Conservation (phyloP, 495 filamentous ascomycete genomes). For the Pyrenopolyporus hunteri region DNA sequence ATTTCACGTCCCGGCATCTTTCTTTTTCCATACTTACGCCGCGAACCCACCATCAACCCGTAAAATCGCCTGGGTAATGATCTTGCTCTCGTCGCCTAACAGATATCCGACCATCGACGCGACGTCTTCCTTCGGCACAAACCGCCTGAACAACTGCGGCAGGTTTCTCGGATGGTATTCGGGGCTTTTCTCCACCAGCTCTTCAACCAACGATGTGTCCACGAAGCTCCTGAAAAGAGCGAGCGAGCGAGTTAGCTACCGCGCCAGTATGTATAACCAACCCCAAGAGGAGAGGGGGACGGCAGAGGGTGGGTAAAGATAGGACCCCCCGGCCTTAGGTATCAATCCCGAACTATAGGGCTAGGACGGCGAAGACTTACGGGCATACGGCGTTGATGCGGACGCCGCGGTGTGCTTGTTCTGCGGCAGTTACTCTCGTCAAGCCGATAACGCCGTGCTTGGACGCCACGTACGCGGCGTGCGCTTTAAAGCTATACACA, state of each 20-base stretch:
- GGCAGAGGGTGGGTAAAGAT: background rate
- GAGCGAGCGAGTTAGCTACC: background rate
- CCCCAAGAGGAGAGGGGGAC: background rate
- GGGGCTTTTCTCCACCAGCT: constrained; percentile 35
- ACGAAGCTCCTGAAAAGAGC: constrained; percentile 1
- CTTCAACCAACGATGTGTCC: constrained; percentile 51
- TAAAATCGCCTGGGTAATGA: constrained; percentile 47
- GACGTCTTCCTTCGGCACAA: constrained; percentile 56
- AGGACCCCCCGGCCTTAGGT: background rate
- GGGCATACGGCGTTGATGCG: constrained; percentile 62
- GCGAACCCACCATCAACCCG: constrained; percentile 29
- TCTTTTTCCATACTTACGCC: background rate
- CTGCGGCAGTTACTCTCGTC: constrained; percentile 57
- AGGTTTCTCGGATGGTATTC: constrained; percentile 23
- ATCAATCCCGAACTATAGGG: background rate
- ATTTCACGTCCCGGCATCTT: too few species aligned
- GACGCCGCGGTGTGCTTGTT: constrained; percentile 54
- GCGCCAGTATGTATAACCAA: background rate
- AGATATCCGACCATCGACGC: constrained; percentile 59
- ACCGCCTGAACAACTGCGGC: constrained; percentile 47
- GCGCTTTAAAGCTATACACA: constrained; percentile 46
- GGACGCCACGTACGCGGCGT: constrained; percentile 55
- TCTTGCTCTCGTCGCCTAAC: constrained; percentile 57
- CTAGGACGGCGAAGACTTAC: constrained; percentile 41
- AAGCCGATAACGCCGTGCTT: constrained; percentile 65